Evolutionary conservation across 306 rosid genomes (phyloP).

Genomic region (Lagenaria siceraria): DNA sequence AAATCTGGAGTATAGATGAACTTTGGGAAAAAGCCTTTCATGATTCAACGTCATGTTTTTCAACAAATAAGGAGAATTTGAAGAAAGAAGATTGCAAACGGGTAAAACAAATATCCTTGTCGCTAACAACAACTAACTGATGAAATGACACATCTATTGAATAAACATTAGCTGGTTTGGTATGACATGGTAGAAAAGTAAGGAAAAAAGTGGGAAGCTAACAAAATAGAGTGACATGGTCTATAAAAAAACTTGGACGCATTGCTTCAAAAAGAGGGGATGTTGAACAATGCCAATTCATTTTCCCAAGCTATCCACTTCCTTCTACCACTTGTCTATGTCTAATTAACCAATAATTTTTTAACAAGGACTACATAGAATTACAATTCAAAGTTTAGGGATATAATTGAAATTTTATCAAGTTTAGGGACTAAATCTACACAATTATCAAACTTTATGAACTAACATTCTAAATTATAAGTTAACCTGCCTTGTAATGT

Average conservation of each 20-base stretch:
- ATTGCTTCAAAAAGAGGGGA: neutral
- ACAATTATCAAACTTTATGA: neutral
- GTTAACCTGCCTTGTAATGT: neutral
- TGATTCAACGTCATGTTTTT: neutral
- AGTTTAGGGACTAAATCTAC: neutral
- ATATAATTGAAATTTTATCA: neutral
- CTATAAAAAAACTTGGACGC: neutral
- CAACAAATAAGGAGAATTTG: constrained; percentile 6
- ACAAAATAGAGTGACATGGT: neutral
- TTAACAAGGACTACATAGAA: neutral
- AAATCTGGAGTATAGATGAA: neutral
- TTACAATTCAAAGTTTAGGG: neutral
- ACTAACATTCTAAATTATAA: neutral
- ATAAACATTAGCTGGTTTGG: neutral
- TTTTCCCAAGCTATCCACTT: neutral
- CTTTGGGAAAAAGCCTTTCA: neutral
- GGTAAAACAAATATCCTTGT: neutral
- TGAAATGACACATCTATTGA: neutral
- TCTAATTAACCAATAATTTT: neutral
- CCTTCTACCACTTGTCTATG: neutral
- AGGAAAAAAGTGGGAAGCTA: neutral
- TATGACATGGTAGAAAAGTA: neutral
- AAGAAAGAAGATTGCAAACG: neutral
- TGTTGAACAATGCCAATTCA: neutral
- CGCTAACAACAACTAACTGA: neutral